phyloP scores from a whole-genome alignment of 768 basidiomycete genomes.

The Royoungia palumana region DNA sequence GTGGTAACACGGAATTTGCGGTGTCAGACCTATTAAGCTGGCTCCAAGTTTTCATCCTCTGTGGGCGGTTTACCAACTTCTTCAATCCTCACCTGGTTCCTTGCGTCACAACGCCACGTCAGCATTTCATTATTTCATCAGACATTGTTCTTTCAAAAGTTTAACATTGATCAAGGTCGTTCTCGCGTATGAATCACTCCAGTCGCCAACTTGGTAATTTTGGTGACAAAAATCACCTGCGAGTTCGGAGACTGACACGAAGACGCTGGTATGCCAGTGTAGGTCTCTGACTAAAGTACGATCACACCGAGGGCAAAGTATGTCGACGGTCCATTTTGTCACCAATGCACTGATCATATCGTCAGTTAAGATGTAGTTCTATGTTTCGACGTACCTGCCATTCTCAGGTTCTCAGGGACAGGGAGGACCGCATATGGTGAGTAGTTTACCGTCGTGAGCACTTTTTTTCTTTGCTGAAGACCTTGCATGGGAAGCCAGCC shows the following conservation, averaged over 20 bases:
- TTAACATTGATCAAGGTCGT: no score
- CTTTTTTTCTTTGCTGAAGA: no score
- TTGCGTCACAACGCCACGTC: no score
- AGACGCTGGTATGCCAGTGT: background rate
- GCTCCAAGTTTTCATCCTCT: no score
- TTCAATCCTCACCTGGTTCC: no score
- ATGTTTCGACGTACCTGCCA: slow-evolving; percentile 21
- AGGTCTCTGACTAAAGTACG: slow-evolving; percentile 12
- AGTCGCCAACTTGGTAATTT: slow-evolving; percentile 18
- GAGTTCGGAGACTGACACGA: background rate
- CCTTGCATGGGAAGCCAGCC: background rate
- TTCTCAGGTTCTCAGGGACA: slow-evolving; percentile 13
- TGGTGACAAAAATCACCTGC: slow-evolving; percentile 3
- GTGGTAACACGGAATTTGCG: no score
- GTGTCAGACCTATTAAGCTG: no score
- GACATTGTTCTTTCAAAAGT: no score
- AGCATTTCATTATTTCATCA: slow-evolving; percentile 12
- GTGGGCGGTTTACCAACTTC: no score
- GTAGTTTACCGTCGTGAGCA: background rate
- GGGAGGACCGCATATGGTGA: slow-evolving; percentile 14
- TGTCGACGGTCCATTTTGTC: background rate
- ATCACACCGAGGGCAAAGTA: slow-evolving; percentile 13
- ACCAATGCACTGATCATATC: background rate
- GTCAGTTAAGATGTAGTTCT: slow-evolving; percentile 16
- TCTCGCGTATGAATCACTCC: no score